A percentile compares a stretch with the other conserved stretches of the same genome.
Conservation (phyloP, 306 rosid genomes). For the Ziziphus jujuba region DNA sequence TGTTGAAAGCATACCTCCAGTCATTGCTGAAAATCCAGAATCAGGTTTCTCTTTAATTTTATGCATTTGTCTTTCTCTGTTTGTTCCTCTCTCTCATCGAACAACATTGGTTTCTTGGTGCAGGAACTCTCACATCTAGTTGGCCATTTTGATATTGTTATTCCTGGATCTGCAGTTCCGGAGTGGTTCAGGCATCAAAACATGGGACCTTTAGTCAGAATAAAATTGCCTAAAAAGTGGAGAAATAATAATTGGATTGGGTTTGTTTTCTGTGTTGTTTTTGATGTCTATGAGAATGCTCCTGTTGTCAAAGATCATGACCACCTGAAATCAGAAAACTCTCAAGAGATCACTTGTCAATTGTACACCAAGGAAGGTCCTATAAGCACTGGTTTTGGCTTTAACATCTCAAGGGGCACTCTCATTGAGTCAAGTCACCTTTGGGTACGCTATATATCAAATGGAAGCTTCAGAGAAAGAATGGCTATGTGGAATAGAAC, state of each 20-base stretch:
- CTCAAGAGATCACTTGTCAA: not conserved
- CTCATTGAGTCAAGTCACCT: not conserved
- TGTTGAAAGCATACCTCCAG: not conserved
- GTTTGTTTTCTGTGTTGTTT: constrained; percentile 6
- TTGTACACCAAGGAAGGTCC: not conserved
- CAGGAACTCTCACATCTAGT: not conserved
- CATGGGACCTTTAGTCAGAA: not conserved
- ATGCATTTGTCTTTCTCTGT: not conserved
- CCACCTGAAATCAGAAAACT: not conserved
- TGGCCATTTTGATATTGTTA: not conserved
- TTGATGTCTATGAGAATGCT: not conserved
- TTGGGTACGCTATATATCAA: not conserved
- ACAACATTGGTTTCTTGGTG: not conserved
- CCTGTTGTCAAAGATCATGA: not conserved
- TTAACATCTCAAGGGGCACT: not conserved
- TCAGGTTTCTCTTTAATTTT: not conserved
- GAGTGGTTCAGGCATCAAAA: not conserved
- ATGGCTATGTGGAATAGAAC: not conserved
- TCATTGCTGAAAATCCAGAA: too few species aligned
- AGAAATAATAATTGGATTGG: not conserved
- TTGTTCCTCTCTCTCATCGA: not conserved
- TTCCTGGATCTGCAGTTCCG: not conserved
- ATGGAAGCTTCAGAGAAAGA: not conserved
- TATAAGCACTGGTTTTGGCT: not conserved
- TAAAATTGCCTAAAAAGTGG: not conserved